Evolutionary conservation across 176 grass and related monocot genomes (phyloP), one percentile per base, ranked within the genome.

Genomic region (Coix lacrymajobi): DNA sequence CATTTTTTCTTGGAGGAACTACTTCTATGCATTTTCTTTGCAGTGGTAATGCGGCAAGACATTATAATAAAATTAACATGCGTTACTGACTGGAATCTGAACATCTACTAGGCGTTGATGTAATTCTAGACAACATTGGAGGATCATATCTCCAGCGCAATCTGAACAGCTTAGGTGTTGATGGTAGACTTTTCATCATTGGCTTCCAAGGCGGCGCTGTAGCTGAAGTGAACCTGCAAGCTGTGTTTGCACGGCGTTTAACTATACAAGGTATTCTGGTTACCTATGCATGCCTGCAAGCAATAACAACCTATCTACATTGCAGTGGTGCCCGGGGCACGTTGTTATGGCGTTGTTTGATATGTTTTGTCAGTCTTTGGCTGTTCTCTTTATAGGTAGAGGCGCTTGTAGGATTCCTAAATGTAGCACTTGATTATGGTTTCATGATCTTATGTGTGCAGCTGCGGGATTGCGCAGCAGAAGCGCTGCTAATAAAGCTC

Each of bases 101-200:
- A 39, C 30, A 72, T 57, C 3, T 64, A 71, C 20, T 78, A 97
- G 90, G 90, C 33, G 91, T 92, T 69, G 92, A 98, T 88, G 92
- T 95, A 33, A 91, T 98, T 84, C 51, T 98, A 41, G 96, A 98
- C 82, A 95, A 88, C 19, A 74, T 95, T 46, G 92, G 92, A 1
- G 91, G 84, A 33, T 49, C 79, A 10, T 98, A 95, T 84, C 76
- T 93, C 33, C 90, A 93, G 72, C 85, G 72, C 66, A 95, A 98
- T 62, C 82, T 95, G 37, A 82, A 93, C 37, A 86, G 90, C 82
- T 90, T 98, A 85, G 76, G 52, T 76, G 52, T 95, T 33, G 92
- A 91, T 87, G 96, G 96, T 33, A 91, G 92, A 77, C 85, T 95
- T 62, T 95, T 98, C 79, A 90, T 98, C 61, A 95, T 98, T 49